Base-by-base conservation (phyloP, 2,329 filamentous ascomycete species). In the Dactylella cylindrospora region DNA sequence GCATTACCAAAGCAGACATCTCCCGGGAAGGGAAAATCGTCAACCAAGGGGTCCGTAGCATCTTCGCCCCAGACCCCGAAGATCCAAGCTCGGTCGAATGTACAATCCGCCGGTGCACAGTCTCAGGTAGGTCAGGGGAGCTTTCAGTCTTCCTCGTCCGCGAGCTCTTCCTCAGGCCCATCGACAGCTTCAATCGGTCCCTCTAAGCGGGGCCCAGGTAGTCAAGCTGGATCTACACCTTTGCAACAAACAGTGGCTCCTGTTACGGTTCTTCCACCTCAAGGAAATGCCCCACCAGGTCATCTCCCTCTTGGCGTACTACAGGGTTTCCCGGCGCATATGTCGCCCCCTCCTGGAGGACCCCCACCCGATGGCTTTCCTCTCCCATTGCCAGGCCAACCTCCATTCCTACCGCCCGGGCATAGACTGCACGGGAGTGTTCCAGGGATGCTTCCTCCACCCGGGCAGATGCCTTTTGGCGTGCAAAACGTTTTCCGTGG, bases 1-100 rank as follows among this genome's bases (percentile, higher is more conserved):
- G 84, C 83, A 20, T 75, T 95, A 39, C 84, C 90, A 9, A 95
- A 95, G 72, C 84, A 84, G 15, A 85, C 83, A 66, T 85, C 86
- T 65, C 80, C 84, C 29, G 84, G 88, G 51, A 87, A 90, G 62
- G 75, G 94, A 66, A 89, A 93, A 71, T 85, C 84, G 20, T 83
- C 83, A 7, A 82, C 67, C 6, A 65, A 62, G 31, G 67, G 66
- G 38, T 68, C 67, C 28, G 67, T 67, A 35, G 62, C 61, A 44
- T 69, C 68, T 31, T 69, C 68, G 20, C 68, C 68, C 10, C 67
- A 68, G 33, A 84, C 70, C 77, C 81, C 5, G 80, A 82, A 5
- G 85, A 83, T 44, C 86, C 88, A 2, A 83, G 84, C 87, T 1
- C 81, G 86, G 70, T 79, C 85, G 65, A 62, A 29, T 17, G 39